A percentile compares a stretch with the other conserved stretches of the same genome.
Evolutionary conservation across 2,329 filamentous ascomycete genomes (phyloP).

Genomic region (Colletotrichum sublineola): DNA sequence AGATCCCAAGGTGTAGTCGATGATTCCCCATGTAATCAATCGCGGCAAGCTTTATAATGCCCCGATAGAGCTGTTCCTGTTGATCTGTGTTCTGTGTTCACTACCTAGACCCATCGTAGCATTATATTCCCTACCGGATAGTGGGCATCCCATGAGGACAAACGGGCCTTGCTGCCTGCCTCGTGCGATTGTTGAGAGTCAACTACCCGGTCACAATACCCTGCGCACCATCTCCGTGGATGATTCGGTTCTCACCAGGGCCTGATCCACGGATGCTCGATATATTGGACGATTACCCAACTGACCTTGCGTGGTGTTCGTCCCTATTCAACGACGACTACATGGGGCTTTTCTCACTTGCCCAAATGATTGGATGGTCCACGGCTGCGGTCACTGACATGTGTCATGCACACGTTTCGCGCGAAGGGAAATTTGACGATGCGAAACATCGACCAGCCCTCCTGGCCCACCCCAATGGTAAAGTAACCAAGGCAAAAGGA

Average conservation of each 20-base stretch:
- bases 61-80: not conserved
- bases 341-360: not conserved
- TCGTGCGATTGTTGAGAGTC: not conserved
- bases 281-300: not conserved
- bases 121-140: not conserved
- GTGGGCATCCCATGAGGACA: not conserved
- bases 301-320: not conserved
- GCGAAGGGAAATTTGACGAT: not conserved
- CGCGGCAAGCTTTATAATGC: not conserved
- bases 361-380: not conserved
- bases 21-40: not conserved
- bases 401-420: conserved; percentile 1
- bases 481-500: not conserved
- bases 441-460: not conserved
- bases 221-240: not conserved
- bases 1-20: not conserved
- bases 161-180: not conserved
- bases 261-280: not conserved
- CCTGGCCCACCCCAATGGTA: not conserved
- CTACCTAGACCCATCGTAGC: not conserved
- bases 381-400: not conserved
- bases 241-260: not conserved
- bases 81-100: not conserved
- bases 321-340: not conserved
- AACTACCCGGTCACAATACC: not conserved